Base-by-base conservation (phyloP, 345 rosid species). In the Eucalyptus microcorys region DNA sequence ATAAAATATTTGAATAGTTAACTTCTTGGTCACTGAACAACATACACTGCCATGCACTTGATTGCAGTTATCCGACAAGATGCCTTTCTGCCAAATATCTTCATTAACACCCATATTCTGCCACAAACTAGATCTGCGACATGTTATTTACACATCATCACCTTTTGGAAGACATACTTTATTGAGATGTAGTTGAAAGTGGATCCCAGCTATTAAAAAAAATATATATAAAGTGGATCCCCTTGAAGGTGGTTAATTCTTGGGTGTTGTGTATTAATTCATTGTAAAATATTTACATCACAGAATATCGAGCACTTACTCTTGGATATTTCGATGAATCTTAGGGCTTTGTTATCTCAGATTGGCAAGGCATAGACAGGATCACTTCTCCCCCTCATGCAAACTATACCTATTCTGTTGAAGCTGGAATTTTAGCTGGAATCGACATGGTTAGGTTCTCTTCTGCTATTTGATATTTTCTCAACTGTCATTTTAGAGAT, bases 281-380 rank as follows among this genome's bases (percentile, higher is more conserved):
- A 71, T n/a, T 32, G 10, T 71, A 71, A 32, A 21, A 71, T 71
- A 71, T 19, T 22, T 37, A 37, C 37, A 21, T 3, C 83, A 71
- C 24, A 19, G 45, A 71, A 71, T 71, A 37, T 37, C 45, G 6
- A 71, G 24, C 45, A 19, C 81, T 71, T 71, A 71, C 27, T 64
- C 76, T 71, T 71, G 83, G 83, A 37, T 71, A 37, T 71, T 71
- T 37, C 7, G 24, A 24, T 55, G 8, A 49, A 50, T 19, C 42
- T 37, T 48, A 98, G 99, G 98, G 99, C 87, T 97, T 98, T 91
- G 97, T 97, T 86, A 97, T 96, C 87, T 96, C 99, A 34, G 99
- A 97, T 92, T 97, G 99, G 99, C 92, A 96, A 91, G 99, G 99
- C 21, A 92, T 98, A 89, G 98, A 98, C 89, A 94, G 95, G 90